Conservation (phyloP, 345 rosid genomes). For the Pseudoturritis turrita region DNA sequence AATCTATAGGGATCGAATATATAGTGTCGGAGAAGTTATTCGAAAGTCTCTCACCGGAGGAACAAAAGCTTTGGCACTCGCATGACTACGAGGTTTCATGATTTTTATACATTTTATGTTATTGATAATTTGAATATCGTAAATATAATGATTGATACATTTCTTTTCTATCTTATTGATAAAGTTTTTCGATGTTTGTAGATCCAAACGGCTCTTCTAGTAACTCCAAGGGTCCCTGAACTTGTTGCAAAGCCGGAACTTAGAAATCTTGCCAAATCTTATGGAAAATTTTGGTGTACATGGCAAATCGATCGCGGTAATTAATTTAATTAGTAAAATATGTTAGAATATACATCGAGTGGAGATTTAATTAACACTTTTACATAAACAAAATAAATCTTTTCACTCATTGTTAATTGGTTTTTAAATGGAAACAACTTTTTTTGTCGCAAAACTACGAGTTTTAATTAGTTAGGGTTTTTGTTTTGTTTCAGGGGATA, state of each 20-base stretch:
- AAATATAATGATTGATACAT: neutral
- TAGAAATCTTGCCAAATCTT: conserved; percentile 54
- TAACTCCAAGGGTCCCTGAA: conserved; percentile 68
- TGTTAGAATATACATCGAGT: no score
- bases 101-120: neutral
- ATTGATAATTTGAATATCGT: neutral
- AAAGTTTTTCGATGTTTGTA: conserved; percentile 3
- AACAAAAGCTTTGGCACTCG: conserved; percentile 89
- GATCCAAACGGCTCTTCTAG: conserved; percentile 65
- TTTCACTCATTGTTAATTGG: no score
- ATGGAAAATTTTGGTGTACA: no score
- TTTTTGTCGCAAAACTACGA: no score
- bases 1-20: conserved; percentile 58
- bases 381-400: no score
- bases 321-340: no score
- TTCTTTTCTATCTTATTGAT: no score
- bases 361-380: no score
- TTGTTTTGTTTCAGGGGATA: conserved; percentile 42
- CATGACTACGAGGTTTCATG: conserved; percentile 69
- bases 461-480: neutral
- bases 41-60: conserved; percentile 53
- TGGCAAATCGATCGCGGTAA: no score
- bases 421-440: no score
- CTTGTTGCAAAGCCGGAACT: conserved; percentile 58
- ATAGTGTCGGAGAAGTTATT: conserved; percentile 59